Evolutionary conservation across 192 early-diverging fungal species (phyloP).

Genomic region (Linnemannia elongata): DNA sequence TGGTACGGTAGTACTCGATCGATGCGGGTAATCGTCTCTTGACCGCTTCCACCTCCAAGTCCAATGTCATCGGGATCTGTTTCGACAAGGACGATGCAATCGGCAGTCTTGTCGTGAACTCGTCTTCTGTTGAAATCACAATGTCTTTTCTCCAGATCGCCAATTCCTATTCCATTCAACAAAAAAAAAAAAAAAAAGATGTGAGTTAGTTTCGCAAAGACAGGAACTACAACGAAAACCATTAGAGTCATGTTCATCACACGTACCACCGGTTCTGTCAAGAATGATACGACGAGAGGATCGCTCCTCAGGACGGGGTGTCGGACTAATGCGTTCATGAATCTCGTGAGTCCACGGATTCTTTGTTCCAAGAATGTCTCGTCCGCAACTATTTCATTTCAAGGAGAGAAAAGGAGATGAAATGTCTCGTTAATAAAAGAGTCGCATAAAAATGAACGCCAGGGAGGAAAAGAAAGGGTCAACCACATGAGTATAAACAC

Average conservation of each 20-base stretch:
- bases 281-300: constrained; percentile 71
- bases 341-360: constrained; percentile 77
- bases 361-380: constrained; percentile 78
- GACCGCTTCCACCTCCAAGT: constrained; percentile 63
- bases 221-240: not conserved
- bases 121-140: constrained; percentile 70
- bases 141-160: constrained; percentile 69
- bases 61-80: constrained; percentile 67
- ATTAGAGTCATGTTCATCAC: not conserved
- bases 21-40: constrained; percentile 60
- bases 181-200: not conserved
- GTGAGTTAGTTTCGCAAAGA: not conserved
- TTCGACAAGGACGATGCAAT: constrained; percentile 48
- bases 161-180: constrained; percentile 63
- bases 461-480: not conserved
- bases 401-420: not conserved
- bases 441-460: not conserved
- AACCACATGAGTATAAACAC: constrained; percentile 7
- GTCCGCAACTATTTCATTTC: constrained; percentile 61
- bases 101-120: constrained; percentile 53
- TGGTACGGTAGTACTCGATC: constrained; percentile 72
- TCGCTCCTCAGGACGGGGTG: constrained; percentile 82
- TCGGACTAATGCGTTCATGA: constrained; percentile 80
- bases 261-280: constrained; percentile 75
- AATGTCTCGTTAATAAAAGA: not conserved